Conservation (phyloP, 257 asterid genomes). For the Plectranthus barbatus region DNA sequence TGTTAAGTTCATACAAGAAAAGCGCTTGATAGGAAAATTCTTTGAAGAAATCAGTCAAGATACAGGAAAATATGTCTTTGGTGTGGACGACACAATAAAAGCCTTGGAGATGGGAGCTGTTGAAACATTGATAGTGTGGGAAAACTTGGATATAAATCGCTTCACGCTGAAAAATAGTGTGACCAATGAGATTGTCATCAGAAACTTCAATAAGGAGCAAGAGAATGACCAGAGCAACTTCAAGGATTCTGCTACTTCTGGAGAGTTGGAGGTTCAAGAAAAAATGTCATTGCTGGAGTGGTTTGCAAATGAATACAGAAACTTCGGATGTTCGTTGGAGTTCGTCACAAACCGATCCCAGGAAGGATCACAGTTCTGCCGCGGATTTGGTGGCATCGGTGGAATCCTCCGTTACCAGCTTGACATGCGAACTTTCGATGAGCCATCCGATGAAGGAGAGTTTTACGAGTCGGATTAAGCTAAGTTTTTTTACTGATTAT, state of each 20-base stretch:
- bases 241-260: constrained; percentile 27
- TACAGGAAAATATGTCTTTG: constrained; percentile 53
- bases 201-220: constrained; percentile 38
- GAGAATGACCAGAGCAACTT: constrained; percentile 46
- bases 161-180: constrained; percentile 35
- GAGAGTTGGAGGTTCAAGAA: constrained; percentile 51
- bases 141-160: constrained; percentile 43
- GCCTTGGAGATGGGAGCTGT: constrained; percentile 61
- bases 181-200: constrained; percentile 33
- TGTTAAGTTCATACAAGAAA: constrained; percentile 58
- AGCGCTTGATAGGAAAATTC: constrained; percentile 49
- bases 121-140: constrained; percentile 58
- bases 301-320: constrained; percentile 54
- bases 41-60: constrained; percentile 63
- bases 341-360: constrained; percentile 50
- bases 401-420: constrained; percentile 59
- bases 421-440: constrained; percentile 48
- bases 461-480: constrained; percentile 37
- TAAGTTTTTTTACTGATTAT: no score
- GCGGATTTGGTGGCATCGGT: constrained; percentile 63
- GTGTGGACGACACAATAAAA: constrained; percentile 51
- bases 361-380: constrained; percentile 58
- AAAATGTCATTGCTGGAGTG: constrained; percentile 49
- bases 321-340: constrained; percentile 54
- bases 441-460: constrained; percentile 44